These are phyloP conservation scores for Alternaria burnsii DNA, from an alignment of 2,329 filamentous ascomycete species.

Conservation along the genomic window DNA sequence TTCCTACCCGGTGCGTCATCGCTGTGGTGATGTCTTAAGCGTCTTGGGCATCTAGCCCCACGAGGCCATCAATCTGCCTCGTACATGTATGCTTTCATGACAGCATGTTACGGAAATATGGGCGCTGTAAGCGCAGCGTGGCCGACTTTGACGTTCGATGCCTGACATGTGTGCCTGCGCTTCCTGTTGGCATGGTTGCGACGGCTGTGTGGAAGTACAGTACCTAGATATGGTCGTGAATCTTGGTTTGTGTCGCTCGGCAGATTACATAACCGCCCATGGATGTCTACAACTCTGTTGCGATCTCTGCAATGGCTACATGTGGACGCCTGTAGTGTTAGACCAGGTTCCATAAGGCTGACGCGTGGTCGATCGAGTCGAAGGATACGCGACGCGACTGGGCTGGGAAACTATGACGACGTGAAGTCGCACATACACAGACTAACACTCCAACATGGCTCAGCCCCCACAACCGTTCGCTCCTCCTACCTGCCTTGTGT, in stretches of 20 bases:
- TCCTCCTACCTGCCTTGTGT: not conserved
- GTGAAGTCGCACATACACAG: not conserved
- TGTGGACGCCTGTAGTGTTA: not conserved
- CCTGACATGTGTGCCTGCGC: not conserved
- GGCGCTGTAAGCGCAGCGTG: not conserved
- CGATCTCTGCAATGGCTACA: not conserved
- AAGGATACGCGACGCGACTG: not conserved
- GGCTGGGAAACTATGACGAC: not conserved
- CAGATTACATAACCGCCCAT: not conserved
- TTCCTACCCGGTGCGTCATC: conserved; percentile 2
- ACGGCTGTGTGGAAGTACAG: not conserved
- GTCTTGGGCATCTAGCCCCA: not conserved
- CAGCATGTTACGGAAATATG: not conserved
- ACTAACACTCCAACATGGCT: not conserved
- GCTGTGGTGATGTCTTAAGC: not conserved
- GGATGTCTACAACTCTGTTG: not conserved
- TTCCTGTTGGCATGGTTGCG: not conserved
- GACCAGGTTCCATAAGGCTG: not conserved
- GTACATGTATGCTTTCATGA: not conserved
- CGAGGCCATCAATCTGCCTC: not conserved
- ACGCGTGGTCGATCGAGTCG: not conserved
- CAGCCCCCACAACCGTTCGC: too few relatives aligned
- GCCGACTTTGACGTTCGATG: not conserved
- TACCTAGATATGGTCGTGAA: not conserved
- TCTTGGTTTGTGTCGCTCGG: not conserved